These are phyloP conservation scores for Trichoderma harzianum DNA, from an alignment of 2,329 filamentous ascomycete species.

Conservation along the genomic window DNA sequence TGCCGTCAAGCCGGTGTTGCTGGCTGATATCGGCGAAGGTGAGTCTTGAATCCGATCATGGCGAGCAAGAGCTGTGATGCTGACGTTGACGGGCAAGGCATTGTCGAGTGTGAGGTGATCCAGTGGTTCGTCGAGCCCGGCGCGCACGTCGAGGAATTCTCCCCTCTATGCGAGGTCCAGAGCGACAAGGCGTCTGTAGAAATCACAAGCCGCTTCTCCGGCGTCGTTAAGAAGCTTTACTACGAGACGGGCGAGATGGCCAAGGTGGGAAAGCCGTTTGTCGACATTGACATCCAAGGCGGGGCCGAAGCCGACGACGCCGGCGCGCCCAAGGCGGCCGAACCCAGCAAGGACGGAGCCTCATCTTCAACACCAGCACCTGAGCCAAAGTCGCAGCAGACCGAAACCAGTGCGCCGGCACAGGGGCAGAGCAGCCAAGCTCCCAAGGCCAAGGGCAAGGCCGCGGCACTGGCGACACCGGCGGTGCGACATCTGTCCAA, in stretches of 20 bases:
- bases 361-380: constrained; percentile 25
- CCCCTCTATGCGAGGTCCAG: constrained; percentile 95
- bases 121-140: constrained; percentile 99
- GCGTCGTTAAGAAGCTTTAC: constrained; percentile 92
- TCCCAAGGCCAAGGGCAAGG: constrained; percentile 52
- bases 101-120: constrained; percentile 97
- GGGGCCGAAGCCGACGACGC: constrained; percentile 52
- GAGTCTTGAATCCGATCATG: constrained; percentile 22
- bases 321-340: constrained; percentile 35
- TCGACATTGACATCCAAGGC: constrained; percentile 90
- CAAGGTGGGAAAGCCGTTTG: constrained; percentile 87
- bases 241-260: constrained; percentile 97
- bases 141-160: constrained; percentile 95
- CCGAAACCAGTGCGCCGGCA: neutral
- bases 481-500: constrained; percentile 87
- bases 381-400: constrained; percentile 18
- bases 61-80: neutral
- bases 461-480: constrained; percentile 78
- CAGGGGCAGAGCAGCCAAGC: neutral
- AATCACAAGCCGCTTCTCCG: constrained; percentile 94
- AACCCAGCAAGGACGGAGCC: constrained; percentile 29
- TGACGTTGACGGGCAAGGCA: constrained; percentile 56
- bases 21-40: constrained; percentile 88
- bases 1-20: constrained; percentile 72
- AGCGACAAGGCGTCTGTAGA: constrained; percentile 90